A percentile compares a stretch with the other conserved stretches of the same genome.
Conservation (phyloP, 305 asterid species). For the Stenogyne calaminthoides region DNA sequence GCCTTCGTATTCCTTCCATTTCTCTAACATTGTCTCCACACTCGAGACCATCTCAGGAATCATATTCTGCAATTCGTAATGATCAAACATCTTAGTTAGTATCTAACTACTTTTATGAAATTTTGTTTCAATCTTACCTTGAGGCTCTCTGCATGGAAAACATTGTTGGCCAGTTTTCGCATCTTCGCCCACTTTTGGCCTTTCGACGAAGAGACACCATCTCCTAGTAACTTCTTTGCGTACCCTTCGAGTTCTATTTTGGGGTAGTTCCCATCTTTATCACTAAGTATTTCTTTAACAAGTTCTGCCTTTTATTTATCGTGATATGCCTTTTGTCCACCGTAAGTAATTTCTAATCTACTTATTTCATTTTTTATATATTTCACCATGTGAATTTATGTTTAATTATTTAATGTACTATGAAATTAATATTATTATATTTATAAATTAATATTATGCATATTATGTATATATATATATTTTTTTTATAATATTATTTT, state of each 20-base stretch:
- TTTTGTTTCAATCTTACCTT: slow-evolving; percentile 38
- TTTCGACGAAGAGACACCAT: slow-evolving; percentile 62
- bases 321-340: too few species aligned
- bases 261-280: slow-evolving; percentile 48
- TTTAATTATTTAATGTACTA: too few species aligned
- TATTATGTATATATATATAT: too few species aligned
- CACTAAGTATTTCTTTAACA: slow-evolving; percentile 58
- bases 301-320: too few species aligned
- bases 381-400: too few species aligned
- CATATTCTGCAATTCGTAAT: slow-evolving; percentile 47
- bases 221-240: slow-evolving; percentile 63
- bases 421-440: too few species aligned
- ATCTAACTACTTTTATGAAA: background rate
- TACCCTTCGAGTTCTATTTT: slow-evolving; percentile 60
- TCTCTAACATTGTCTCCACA: slow-evolving; percentile 59
- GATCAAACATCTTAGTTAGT: background rate
- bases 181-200: slow-evolving; percentile 69
- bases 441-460: too few species aligned
- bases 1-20: slow-evolving; percentile 50
- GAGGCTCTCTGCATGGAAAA: slow-evolving; percentile 63
- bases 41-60: slow-evolving; percentile 59
- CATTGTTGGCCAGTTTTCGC: slow-evolving; percentile 63
- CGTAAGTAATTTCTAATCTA: too few species aligned
- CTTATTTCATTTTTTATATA: too few species aligned
- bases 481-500: too few species aligned